Conservation (phyloP, 805 yeast species). For the Nakazawaea anatomiae region DNA sequence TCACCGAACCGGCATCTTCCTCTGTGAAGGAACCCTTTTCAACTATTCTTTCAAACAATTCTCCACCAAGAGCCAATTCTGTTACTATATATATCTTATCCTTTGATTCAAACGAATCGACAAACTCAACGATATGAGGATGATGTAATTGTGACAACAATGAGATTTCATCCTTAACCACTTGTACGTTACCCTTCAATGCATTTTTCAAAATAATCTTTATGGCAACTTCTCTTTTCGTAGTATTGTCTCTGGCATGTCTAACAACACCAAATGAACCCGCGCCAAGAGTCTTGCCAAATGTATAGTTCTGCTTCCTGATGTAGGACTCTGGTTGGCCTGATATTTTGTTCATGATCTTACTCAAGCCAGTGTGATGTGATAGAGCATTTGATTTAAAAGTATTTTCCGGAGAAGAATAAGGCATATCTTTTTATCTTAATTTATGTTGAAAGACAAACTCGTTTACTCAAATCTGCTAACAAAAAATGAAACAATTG, state of each 20-base stretch:
- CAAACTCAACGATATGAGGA: conserved; percentile 83
- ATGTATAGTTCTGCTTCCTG: conserved; percentile 64
- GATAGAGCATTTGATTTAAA: background rate
- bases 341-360: conserved; percentile 45
- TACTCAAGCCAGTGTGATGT: conserved; percentile 16
- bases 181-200: conserved; percentile 55
- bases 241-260: conserved; percentile 46
- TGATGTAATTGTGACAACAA: conserved; percentile 65
- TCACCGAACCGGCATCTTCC: conserved; percentile 71
- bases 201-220: conserved; percentile 86
- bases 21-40: conserved; percentile 83
- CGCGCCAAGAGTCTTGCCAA: conserved; percentile 86
- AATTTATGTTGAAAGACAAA: too few species aligned
- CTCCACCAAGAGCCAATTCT: conserved; percentile 95
- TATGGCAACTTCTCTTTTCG: conserved; percentile 74
- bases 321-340: conserved; percentile 71
- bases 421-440: conserved; percentile 3
- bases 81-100: conserved; percentile 93
- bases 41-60: conserved; percentile 82
- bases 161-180: conserved; percentile 73
- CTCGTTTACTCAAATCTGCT: background rate
- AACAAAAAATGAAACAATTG: background rate
- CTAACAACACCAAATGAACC: conserved; percentile 94
- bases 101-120: conserved; percentile 90
- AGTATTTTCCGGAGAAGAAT: conserved; percentile 4